These are phyloP conservation scores for Sclerotinia nivalis DNA, from an alignment of 2,329 filamentous ascomycete genomes.

Conservation along the genomic window DNA sequence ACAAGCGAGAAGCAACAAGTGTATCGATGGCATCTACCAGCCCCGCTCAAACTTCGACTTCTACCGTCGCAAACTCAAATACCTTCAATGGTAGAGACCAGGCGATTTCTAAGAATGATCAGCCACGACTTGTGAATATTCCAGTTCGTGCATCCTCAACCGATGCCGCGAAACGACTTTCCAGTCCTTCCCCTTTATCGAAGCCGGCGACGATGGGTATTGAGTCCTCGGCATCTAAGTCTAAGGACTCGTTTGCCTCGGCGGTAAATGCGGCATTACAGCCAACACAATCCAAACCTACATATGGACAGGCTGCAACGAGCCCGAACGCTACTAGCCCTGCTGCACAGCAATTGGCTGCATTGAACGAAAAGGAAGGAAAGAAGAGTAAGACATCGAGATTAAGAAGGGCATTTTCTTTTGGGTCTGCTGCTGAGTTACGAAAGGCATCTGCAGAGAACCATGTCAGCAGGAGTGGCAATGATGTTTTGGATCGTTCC, in stretches of 20 bases:
- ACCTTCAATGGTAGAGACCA: slow-evolving; percentile 45
- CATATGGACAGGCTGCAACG: slow-evolving; percentile 40
- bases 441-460: slow-evolving; percentile 71
- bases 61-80: slow-evolving; percentile 25
- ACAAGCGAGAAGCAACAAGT: slow-evolving; percentile 56
- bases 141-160: slow-evolving; percentile 63
- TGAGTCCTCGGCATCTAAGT: slow-evolving; percentile 49
- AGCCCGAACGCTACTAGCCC: slow-evolving; percentile 49
- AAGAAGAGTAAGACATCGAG: slow-evolving; percentile 85
- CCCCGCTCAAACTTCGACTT: slow-evolving; percentile 48
- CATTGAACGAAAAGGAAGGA: slow-evolving; percentile 79
- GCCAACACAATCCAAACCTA: slow-evolving; percentile 36
- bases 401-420: slow-evolving; percentile 89
- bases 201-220: slow-evolving; percentile 65
- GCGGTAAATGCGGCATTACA: slow-evolving; percentile 42
- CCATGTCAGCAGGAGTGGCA: slow-evolving; percentile 34
- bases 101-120: slow-evolving; percentile 52
- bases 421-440: slow-evolving; percentile 91
- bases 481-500: slow-evolving; percentile 47
- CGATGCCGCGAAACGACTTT: slow-evolving; percentile 60
- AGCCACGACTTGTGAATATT: slow-evolving; percentile 56
- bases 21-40: slow-evolving; percentile 43
- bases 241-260: slow-evolving; percentile 47
- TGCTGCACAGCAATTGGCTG: slow-evolving; percentile 80
- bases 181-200: slow-evolving; percentile 72